phyloP scores from a whole-genome alignment of 768 basidiomycete genomes.

The Kwoniella europaea region DNA sequence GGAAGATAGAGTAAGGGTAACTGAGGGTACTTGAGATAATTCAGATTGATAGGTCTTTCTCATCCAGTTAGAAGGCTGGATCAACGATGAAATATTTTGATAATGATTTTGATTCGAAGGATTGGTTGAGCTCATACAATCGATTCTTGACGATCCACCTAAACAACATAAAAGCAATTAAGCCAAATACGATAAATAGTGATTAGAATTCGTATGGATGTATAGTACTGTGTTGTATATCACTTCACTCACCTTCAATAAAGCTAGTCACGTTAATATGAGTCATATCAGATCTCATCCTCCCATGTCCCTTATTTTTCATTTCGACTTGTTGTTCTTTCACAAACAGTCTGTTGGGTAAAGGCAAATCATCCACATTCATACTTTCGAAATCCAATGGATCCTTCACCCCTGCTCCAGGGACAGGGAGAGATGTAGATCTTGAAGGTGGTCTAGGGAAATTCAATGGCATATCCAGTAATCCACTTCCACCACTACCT shows the following conservation, averaged over 20 bases:
- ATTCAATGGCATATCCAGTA: background rate
- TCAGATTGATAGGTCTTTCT: slow-evolving; percentile 3
- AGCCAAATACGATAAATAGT: too few relatives aligned
- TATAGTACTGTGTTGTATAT: background rate
- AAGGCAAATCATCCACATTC: background rate
- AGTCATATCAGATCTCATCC: slow-evolving; percentile 7
- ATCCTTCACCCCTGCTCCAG: too few relatives aligned
- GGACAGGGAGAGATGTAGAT: background rate
- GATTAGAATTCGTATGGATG: too few relatives aligned
- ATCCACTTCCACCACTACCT: background rate
- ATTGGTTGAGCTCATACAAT: background rate
- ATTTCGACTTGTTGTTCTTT: background rate
- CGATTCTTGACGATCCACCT: background rate
- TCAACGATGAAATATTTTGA: background rate
- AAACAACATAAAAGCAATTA: background rate
- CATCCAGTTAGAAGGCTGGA: background rate
- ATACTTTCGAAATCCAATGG: background rate
- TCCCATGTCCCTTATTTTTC: slow-evolving; percentile 3
- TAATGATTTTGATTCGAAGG: background rate
- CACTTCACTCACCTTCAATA: slow-evolving; percentile 4
- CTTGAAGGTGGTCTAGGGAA: slow-evolving; percentile 11
- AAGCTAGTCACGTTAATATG: slow-evolving; percentile 8
- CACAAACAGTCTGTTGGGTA: slow-evolving; percentile 1
- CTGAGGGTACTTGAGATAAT: background rate
- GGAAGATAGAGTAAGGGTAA: background rate